These are phyloP conservation scores for Vachellia pachyceras DNA, from an alignment of 306 rosid genomes.

Conservation along the genomic window DNA sequence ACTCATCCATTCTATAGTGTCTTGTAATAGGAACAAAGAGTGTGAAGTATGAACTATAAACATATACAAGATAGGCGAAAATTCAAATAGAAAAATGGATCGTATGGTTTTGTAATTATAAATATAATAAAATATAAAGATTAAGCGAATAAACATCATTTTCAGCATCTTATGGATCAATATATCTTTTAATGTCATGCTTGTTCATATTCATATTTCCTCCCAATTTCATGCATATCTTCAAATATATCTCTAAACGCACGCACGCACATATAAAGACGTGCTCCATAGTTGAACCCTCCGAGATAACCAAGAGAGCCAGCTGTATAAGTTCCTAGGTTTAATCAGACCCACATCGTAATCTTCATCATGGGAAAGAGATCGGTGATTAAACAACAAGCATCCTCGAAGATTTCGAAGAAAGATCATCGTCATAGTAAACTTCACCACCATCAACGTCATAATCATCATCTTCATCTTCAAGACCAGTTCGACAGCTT, in stretches of 20 bases:
- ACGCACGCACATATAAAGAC: background rate
- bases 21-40: too few relatives aligned
- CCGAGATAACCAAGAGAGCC: slow-evolving; percentile 62
- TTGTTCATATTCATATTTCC: slow-evolving; percentile 35
- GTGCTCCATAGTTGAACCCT: slow-evolving; percentile 46
- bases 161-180: slow-evolving; percentile 52
- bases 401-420: slow-evolving; percentile 48
- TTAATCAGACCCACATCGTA: slow-evolving; percentile 31
- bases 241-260: background rate
- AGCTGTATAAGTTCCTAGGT: slow-evolving; percentile 35
- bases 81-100: background rate
- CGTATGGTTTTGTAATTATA: slow-evolving; percentile 8
- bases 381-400: slow-evolving; percentile 19
- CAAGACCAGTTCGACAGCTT: slow-evolving; percentile 39
- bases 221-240: slow-evolving; percentile 19
- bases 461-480: slow-evolving; percentile 7
- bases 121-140: background rate
- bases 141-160: slow-evolving; percentile 47
- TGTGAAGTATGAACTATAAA: too few relatives aligned
- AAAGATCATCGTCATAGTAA: slow-evolving; percentile 17
- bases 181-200: background rate
- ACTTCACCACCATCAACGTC: slow-evolving; percentile 5
- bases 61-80: background rate
- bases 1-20: too few relatives aligned
- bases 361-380: slow-evolving; percentile 52